Conservation (phyloP, 805 yeast genomes). For the Starmerella riodocensis region DNA sequence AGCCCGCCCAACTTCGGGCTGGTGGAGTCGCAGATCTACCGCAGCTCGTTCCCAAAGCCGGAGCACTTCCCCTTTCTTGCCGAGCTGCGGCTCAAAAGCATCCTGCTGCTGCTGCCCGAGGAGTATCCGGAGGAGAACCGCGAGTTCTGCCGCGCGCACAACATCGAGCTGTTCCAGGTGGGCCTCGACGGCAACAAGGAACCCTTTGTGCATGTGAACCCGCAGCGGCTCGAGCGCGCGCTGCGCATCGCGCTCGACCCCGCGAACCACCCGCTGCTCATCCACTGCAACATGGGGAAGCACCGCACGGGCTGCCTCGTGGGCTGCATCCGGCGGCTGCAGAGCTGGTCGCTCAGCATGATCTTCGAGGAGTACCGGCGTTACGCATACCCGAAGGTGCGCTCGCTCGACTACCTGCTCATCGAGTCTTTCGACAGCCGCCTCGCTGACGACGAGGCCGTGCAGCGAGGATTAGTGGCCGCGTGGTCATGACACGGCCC, state of each 20-base stretch:
- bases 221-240: slow-evolving; percentile 62
- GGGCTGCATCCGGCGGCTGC: slow-evolving; percentile 79
- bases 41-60: slow-evolving; percentile 80
- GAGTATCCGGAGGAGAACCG: slow-evolving; percentile 70
- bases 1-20: slow-evolving; percentile 82
- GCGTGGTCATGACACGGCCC: slow-evolving; percentile 18
- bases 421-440: slow-evolving; percentile 74
- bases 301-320: slow-evolving; percentile 94
- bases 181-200: slow-evolving; percentile 87
- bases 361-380: slow-evolving; percentile 91
- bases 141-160: slow-evolving; percentile 46
- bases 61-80: slow-evolving; percentile 65
- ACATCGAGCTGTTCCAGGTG: slow-evolving; percentile 64
- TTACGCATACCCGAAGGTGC: slow-evolving; percentile 87
- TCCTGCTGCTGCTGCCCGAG: slow-evolving; percentile 79
- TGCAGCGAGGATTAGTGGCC: slow-evolving; percentile 7
- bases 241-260: slow-evolving; percentile 72
- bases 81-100: slow-evolving; percentile 51
- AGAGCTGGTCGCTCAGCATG: slow-evolving; percentile 85
- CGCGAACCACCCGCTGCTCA: slow-evolving; percentile 75
- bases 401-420: slow-evolving; percentile 92
- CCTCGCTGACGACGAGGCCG: slow-evolving; percentile 37
- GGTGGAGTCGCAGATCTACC: slow-evolving; percentile 63
- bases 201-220: slow-evolving; percentile 33
- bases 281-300: slow-evolving; percentile 93